Conservation (phyloP, 352 stramenopile species). For the Blastocystis sp. region DNA sequence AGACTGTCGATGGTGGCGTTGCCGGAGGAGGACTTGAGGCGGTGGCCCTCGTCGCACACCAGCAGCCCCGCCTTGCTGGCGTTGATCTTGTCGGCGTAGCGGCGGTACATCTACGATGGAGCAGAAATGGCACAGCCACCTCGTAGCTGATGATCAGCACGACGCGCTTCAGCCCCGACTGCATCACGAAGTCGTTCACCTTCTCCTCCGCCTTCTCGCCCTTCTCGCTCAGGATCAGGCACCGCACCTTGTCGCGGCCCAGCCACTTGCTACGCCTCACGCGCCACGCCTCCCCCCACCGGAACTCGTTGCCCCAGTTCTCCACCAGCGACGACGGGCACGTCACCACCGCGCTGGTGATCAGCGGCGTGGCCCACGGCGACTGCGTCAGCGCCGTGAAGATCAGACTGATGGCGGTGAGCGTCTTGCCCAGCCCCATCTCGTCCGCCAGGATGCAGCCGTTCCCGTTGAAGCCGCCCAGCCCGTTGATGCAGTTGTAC, state of each 20-base stretch:
- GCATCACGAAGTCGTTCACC: slow-evolving; percentile 54
- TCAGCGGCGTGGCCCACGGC: slow-evolving; percentile 36
- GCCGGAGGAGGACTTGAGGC: slow-evolving; percentile 76
- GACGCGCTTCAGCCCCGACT: slow-evolving; percentile 30
- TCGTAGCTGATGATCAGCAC: slow-evolving; percentile 78
- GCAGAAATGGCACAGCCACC: slow-evolving; percentile 71
- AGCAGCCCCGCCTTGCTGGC: slow-evolving; percentile 74
- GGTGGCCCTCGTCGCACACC: slow-evolving; percentile 78
- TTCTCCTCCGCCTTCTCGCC: slow-evolving; percentile 50
- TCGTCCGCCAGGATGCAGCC: slow-evolving; percentile 77
- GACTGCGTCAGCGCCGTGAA: slow-evolving; percentile 47
- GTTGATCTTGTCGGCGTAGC: slow-evolving; percentile 30
- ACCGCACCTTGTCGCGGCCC: slow-evolving; percentile 40
- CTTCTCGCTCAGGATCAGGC: slow-evolving; percentile 47
- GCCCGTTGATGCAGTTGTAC: slow-evolving; percentile 70
- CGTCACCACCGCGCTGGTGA: slow-evolving; percentile 71
- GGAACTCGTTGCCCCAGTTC: slow-evolving; percentile 74
- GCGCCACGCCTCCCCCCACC: background rate
- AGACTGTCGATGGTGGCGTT: slow-evolving; percentile 69
- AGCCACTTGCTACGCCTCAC: slow-evolving; percentile 48
- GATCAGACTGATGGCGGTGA: slow-evolving; percentile 59
- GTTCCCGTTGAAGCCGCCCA: slow-evolving; percentile 75
- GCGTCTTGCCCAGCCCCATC: slow-evolving; percentile 71
- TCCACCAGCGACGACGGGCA: slow-evolving; percentile 72
- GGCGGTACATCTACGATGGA: slow-evolving; percentile 71